Conservation (phyloP, 23 red algal genomes). For the Agarophyton chilense region DNA sequence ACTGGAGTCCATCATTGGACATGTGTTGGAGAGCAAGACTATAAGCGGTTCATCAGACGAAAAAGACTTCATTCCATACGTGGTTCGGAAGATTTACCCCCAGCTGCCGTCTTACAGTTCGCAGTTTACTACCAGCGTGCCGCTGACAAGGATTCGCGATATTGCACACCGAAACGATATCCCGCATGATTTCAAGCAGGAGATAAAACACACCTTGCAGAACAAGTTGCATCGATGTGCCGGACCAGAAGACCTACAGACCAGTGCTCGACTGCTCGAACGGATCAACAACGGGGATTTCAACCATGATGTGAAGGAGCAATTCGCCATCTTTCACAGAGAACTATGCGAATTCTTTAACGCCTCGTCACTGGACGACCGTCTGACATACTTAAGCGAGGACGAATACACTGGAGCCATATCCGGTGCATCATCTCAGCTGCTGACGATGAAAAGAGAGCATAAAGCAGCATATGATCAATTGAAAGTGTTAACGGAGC, state of each 20-base stretch:
- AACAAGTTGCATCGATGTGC: conserved; percentile 90
- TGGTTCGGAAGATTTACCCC: conserved; percentile 78
- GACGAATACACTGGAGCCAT: background rate
- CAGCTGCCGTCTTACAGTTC: conserved; percentile 71
- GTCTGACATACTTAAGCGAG: conserved; percentile 34
- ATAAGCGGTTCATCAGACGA: background rate
- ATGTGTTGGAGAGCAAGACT: background rate
- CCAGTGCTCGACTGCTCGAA: conserved; percentile 54
- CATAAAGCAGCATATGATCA: conserved; percentile 45
- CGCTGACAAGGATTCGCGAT: conserved; percentile 83
- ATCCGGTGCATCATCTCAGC: background rate
- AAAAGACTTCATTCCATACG: conserved; percentile 39
- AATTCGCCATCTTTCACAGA: conserved; percentile 62
- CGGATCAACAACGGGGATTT: conserved; percentile 48
- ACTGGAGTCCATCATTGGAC: conserved; percentile 9
- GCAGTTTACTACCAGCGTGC: conserved; percentile 78
- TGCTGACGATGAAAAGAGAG: conserved; percentile 49
- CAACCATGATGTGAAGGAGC: conserved; percentile 41
- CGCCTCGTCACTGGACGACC: conserved; percentile 63
- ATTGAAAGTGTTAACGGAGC: conserved; percentile 49
- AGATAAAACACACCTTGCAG: conserved; percentile 89
- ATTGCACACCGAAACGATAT: conserved; percentile 90
- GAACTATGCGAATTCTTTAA: conserved; percentile 87
- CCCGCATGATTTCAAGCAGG: conserved; percentile 84
- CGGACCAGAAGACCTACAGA: conserved; percentile 81